Evolutionary conservation across 2,329 filamentous ascomycete genomes (phyloP).

Genomic region (Colletotrichum australisinense): DNA sequence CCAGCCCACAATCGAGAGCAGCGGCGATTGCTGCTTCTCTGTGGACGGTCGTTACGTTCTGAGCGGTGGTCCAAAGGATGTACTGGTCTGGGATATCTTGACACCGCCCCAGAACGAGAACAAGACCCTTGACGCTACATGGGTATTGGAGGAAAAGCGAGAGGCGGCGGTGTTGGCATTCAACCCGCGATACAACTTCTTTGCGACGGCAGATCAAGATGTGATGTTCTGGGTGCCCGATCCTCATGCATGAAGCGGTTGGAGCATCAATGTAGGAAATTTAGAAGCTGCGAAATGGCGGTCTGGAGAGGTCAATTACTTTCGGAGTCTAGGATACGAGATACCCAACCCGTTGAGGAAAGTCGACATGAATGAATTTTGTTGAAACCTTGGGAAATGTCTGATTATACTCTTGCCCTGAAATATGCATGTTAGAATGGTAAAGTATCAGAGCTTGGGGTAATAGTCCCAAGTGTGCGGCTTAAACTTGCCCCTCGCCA

Average conservation of each 20-base stretch:
- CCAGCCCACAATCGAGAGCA: constrained; percentile 61
- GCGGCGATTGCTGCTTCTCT: constrained; percentile 87
- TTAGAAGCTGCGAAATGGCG: neutral
- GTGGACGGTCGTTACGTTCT: constrained; percentile 91
- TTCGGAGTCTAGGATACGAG: constrained; percentile 29
- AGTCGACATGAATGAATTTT: neutral
- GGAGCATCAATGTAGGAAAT: neutral
- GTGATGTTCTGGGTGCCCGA: constrained; percentile 83
- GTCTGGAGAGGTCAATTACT: constrained; percentile 6
- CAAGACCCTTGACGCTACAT: constrained; percentile 71
- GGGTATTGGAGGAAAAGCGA: constrained; percentile 73
- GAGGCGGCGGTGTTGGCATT: constrained; percentile 83
- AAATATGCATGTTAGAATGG: neutral
- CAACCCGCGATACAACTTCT: constrained; percentile 91
- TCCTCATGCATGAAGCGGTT: constrained; percentile 59
- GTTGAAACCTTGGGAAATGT: neutral
- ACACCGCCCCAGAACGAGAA: constrained; percentile 61
- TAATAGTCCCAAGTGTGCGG: neutral
- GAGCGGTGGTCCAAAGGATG: constrained; percentile 79
- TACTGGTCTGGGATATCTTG: constrained; percentile 89
- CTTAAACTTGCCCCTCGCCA: constrained; percentile 4
- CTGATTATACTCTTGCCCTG: neutral
- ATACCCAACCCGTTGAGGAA: constrained; percentile 20
- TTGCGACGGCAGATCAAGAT: constrained; percentile 90
- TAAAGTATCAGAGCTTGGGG: neutral